Base-by-base conservation (phyloP, 257 asterid genomes). In the Solanum peruvianum region DNA sequence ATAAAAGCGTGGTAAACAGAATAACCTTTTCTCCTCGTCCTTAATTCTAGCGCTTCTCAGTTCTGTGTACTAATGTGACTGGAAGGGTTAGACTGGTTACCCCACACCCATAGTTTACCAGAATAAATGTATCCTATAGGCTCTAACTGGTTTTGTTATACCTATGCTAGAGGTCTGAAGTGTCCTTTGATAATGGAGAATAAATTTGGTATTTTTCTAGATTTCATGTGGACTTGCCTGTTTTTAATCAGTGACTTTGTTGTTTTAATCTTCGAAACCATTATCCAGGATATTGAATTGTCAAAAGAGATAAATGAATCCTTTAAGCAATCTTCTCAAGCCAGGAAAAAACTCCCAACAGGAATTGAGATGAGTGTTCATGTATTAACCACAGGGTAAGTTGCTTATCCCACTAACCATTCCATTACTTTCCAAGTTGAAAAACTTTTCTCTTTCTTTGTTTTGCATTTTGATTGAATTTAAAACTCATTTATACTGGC, bases 361-460 rank as follows among this genome's bases (percentile, higher is more conserved):
- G 99, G 99, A 84, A 97, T 97, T 33, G 99, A 97, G 96, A 90
- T 97, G 99, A 97, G 99, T 45, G 99, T 97, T 86, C 99, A 97
- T 77, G 99, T 97, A 88, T 88, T 97, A 90, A 97, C 99, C 85
- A 96, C 98, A 72, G 99, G 99, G 98, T 94, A 86, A 67, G 92
- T 81, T 73, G 84, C 81, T 71, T 71, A 71, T 71, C 80, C 9
- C 39, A 42, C 80, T 37, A 73, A 73, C 6, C 49, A 13, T 72
- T 35, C 27, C 47, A 35, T 37, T 39, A 39, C 20, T 37, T 73
- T 39, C 39, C 82, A 37, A 73, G 31, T 31, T 39, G 82, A 37
- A 35, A 6, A 21, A 73, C 52, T 21, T 73, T 37, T 73, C 82
- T 73, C 52, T 73, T 73, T 73, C 52, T 73, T 37, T 25, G 18